These are phyloP conservation scores for Brassica nigra DNA, from an alignment of 345 rosid species.

Conservation along the genomic window DNA sequence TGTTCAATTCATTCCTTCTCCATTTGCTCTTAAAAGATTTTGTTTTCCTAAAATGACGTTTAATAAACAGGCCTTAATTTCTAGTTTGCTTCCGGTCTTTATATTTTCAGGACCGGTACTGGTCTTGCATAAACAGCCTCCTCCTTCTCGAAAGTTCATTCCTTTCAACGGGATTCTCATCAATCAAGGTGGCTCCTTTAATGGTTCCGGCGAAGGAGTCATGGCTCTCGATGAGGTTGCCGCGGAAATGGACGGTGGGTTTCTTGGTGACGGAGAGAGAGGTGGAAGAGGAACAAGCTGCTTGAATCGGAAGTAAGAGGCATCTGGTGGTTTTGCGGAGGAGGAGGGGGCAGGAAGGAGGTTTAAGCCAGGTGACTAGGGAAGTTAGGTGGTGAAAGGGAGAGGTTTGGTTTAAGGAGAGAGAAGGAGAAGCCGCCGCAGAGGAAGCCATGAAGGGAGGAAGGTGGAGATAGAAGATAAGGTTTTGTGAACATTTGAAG, in stretches of 20 bases:
- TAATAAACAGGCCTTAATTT: no score
- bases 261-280: conserved; percentile 46
- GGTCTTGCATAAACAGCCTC: conserved; percentile 60
- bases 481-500: conserved; percentile 41
- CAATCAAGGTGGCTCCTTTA: conserved; percentile 17
- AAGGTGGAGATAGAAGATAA: conserved; percentile 40
- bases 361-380: conserved; percentile 37
- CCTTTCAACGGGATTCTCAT: conserved; percentile 48
- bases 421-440: conserved; percentile 40
- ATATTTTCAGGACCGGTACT: no score
- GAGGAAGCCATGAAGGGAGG: conserved; percentile 50
- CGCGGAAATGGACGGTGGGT: conserved; percentile 40
- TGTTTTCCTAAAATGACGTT: no score
- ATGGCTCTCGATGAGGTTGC: conserved; percentile 49
- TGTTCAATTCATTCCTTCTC: no score
- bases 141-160: conserved; percentile 29
- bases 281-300: conserved; percentile 40
- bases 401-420: conserved; percentile 46
- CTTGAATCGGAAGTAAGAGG: conserved; percentile 28
- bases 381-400: conserved; percentile 49
- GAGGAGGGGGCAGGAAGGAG: conserved; percentile 40
- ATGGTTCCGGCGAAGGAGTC: conserved; percentile 24
- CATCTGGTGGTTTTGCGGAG: conserved; percentile 47
- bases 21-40: no score
- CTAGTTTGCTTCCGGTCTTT: no score